Base-by-base conservation (phyloP, 257 asterid genomes). In the Primulina huaijiensis region DNA sequence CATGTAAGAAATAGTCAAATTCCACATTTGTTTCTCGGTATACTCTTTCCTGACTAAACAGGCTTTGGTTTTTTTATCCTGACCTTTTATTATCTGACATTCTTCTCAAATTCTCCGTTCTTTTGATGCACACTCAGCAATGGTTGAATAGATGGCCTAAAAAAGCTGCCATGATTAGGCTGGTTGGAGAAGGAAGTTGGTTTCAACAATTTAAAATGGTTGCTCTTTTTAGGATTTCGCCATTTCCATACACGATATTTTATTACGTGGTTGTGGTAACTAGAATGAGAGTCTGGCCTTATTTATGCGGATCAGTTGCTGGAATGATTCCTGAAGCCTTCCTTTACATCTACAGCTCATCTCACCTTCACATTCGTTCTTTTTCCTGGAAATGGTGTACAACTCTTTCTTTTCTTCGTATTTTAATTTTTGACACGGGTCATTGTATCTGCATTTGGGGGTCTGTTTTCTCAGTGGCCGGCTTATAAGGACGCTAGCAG, bases 281-380 rank as follows among this genome's bases (percentile, higher is more conserved):
- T 23, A 85, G 79, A 64, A 90, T 90, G 96, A 80, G 82, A 76
- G 85, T 90, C 81, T 92, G 97, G 97, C 98, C 98, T 27, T 92
- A 92, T 67, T 69, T 90, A 33, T 83, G 85, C 59, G 98, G 98
- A 72, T 92, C 98, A 34, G 68, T 90, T 43, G 85, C 93, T 2
- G 98, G 98, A 72, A 92, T 92, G 98, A 78, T 87, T 76, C 98
- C 98, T 2, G 98, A 92, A 78, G 83, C 98, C 78, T 92, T 92
- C 85, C 83, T 92, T 65, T 90, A 88, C 85, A 92, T 92, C 82
- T 92, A 92, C 81, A 88, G 90, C 96, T 90, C 52, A 68, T 58
- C 77, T 40, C 53, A 35, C 69, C n/a, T 64, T 70, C 69, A 16
- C 72, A 50, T 61, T 29, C 46, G 17, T 20, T 34, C 53, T 6